Conservation (phyloP, 108 stramenopile species). For the Hondaea fermentalgiana region DNA sequence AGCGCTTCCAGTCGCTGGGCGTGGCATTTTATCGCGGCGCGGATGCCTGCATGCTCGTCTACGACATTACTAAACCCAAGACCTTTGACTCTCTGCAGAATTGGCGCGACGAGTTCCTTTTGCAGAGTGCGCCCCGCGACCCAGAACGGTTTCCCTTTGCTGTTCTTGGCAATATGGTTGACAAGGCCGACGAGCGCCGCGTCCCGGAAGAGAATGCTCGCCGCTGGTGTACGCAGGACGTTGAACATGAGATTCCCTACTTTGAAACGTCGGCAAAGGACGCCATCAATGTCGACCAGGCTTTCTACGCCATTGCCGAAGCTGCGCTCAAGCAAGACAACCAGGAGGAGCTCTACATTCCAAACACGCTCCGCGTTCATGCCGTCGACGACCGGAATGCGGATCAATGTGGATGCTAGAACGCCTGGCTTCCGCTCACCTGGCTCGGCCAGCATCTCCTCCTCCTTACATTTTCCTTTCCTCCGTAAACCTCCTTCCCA, state of each 20-base stretch:
- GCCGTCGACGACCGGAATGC: neutral
- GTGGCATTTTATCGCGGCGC: slow-evolving; percentile 94
- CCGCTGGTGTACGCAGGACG: slow-evolving; percentile 60
- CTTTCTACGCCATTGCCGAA: slow-evolving; percentile 62
- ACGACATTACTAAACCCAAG: slow-evolving; percentile 88
- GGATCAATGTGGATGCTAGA: neutral
- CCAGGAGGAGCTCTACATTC: slow-evolving; percentile 22
- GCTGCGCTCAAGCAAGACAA: slow-evolving; percentile 44
- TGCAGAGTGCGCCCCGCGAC: slow-evolving; percentile 47
- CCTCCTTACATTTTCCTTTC: no score
- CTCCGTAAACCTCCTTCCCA: no score
- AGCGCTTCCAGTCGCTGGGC: slow-evolving; percentile 90
- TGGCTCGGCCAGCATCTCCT: no score
- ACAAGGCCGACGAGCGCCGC: slow-evolving; percentile 49
- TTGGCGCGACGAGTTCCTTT: slow-evolving; percentile 86
- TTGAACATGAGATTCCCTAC: slow-evolving; percentile 69
- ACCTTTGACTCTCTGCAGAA: slow-evolving; percentile 83
- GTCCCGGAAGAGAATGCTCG: slow-evolving; percentile 65
- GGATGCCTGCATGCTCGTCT: slow-evolving; percentile 91
- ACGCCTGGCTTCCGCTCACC: neutral
- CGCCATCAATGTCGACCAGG: slow-evolving; percentile 82
- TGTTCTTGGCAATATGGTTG: slow-evolving; percentile 91
- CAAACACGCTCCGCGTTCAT: neutral
- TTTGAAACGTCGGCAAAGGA: slow-evolving; percentile 91
- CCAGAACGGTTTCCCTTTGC: slow-evolving; percentile 84